Base-by-base conservation (phyloP, 2,329 filamentous ascomycete species). In the Claviceps purpurea region DNA sequence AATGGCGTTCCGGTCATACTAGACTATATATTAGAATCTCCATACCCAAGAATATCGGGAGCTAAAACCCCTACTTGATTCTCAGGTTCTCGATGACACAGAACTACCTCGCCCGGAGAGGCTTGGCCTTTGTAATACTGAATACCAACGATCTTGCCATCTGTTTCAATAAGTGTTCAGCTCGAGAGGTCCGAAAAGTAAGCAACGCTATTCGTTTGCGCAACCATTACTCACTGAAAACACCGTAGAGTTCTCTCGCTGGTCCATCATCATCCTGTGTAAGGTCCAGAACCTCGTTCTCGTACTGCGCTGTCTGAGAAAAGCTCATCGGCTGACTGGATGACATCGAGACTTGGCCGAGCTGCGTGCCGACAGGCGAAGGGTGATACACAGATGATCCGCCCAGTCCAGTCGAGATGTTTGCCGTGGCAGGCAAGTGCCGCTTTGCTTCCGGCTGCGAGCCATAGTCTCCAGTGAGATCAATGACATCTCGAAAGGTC, bases 1-100 rank as follows among this genome's bases (percentile, higher is more conserved):
- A 53, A 94, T 88, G 0, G 88, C 88, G 67, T 93, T 93, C 5
- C 58, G 56, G 62, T 93, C 87, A 61, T 85, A 87, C 58, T 71
- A 50, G n/a, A 20, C 14, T 20, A 37, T 34, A 4, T 3, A 34
- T 50, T 51, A 47, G 49, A 43, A 50, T 11, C 16, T 14, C 20
- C n/a, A 42, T 37, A 46, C 46, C 16, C 16, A 20, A 20, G 14
- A 20, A 24, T n/a, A 22, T 26, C 7, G 10, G 14, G 22, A 41
- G 22, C 18, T 41, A 47, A 45, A 56, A 26, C 2, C 55, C 61
- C 49, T 64, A 72, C 72, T 56, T 68, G 71, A 60, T 91, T 91
- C 1, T 66, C 61, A 1, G 85, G 82, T 61, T 91, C 84, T 61
- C 87, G 72, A 39, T 70, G 71, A 51, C 84, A 69, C 47, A 82